Evolutionary conservation across 1,284 basidiomycete genomes (phyloP), one percentile per base, ranked within the genome.

Genomic region (Mycosarcoma mackinlayi): DNA sequence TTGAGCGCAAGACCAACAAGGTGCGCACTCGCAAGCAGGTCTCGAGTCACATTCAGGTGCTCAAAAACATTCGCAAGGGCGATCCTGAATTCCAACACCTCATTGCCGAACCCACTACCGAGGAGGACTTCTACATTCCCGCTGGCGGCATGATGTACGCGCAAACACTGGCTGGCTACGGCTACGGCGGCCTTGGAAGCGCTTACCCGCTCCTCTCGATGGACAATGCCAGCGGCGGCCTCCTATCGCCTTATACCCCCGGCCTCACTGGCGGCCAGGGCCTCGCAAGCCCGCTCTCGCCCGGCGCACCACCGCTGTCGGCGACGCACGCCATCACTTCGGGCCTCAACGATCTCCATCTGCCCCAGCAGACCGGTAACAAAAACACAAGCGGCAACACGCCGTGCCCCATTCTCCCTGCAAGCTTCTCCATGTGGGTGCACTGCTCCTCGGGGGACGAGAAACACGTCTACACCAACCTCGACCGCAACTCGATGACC

Each of bases 1-100:
- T 86, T 46, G 78, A 83, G 21, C 81, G 85, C 34, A 83, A 84
- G 55, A 86, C 85, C 5, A 83, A 78, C 61, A 79, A 81, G 65
- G 57, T 61, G 31, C 75, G 82, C 30, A 77, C 76, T 25, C 72
- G 81, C 30, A 83, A 83, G 64, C 81, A 83, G 57, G 81, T 83
- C 42, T 82, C 81, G 48, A 80, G 78, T 58, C 82, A 83, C 44
- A 83, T 83, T 24, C 82, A 83, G 63, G 82, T 83, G 28, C 75
- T 83, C 78, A 68, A 83, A 76, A 67, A 79, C 65, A 74, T 84
- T 41, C 75, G 80, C 51, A 81, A 81, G 49, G 75, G 78, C 34
- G 84, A 85, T 47, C 60, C 75, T 8, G 81, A 82, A 38, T 82
- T 82, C 55, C 78, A 78, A 47, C 77, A 82, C 60, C 75, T 82